Conservation (phyloP, 768 basidiomycete genomes). For the Pulveroboletus sp. region DNA sequence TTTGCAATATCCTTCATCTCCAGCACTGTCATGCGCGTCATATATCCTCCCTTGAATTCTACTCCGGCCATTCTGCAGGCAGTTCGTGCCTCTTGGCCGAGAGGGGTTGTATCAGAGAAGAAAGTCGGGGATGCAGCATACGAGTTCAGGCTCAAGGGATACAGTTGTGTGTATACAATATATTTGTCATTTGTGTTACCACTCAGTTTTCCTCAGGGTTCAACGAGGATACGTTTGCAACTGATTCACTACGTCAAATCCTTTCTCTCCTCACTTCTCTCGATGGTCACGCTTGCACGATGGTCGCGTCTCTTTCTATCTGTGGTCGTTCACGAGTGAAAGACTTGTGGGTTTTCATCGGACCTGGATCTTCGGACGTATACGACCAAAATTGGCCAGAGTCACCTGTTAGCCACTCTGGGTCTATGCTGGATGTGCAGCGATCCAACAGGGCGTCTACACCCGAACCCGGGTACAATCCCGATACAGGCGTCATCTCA, state of each 20-base stretch:
- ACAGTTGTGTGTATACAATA: constrained; percentile 53
- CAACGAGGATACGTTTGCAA: constrained; percentile 70
- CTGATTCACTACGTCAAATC: constrained; percentile 69
- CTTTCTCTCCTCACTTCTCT: constrained; percentile 61
- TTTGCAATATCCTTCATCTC: constrained; percentile 75
- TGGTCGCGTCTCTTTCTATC: constrained; percentile 67
- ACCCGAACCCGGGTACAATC: constrained; percentile 25
- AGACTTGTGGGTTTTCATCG: constrained; percentile 75
- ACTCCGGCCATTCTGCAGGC: constrained; percentile 81
- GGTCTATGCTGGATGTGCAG: constrained; percentile 34
- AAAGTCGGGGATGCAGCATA: constrained; percentile 67
- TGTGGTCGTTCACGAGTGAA: constrained; percentile 68
- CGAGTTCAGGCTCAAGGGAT: constrained; percentile 80
- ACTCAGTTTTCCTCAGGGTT: constrained; percentile 50
- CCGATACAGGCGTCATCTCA: constrained; percentile 22
- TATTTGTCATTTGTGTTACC: constrained; percentile 12
- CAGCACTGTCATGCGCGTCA: constrained; percentile 63
- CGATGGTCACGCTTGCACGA: constrained; percentile 61
- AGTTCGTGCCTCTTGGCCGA: constrained; percentile 72
- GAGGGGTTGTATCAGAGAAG: constrained; percentile 74
- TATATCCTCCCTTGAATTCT: constrained; percentile 67
- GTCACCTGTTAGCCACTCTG: constrained; percentile 32
- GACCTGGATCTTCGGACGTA: constrained; percentile 37
- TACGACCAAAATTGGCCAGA: constrained; percentile 32
- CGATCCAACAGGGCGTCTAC: constrained; percentile 32